Percentiles rank a stretch among this genome's conserved stretches.
These are phyloP conservation scores for Colletotrichum sp. DNA, from an alignment of 2,329 filamentous ascomycete species.

Conservation along the genomic window DNA sequence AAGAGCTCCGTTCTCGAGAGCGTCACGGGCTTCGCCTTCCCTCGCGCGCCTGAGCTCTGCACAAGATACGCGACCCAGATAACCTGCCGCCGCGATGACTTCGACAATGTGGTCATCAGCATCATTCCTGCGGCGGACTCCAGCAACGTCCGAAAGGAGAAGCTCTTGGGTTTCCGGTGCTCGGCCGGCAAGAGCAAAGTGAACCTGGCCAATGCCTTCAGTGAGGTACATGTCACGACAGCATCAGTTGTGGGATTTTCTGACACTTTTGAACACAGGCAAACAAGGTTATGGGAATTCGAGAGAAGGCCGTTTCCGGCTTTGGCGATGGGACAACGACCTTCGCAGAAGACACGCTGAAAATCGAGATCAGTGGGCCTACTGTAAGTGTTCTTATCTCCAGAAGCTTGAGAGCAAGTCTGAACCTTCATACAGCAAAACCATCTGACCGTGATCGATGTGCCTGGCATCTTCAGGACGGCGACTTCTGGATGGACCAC, in stretches of 20 bases:
- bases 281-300: conserved; percentile 46
- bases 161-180: background rate
- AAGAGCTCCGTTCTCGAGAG: conserved; percentile 85
- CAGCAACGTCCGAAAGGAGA: background rate
- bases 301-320: conserved; percentile 12
- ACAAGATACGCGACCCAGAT: conserved; percentile 57
- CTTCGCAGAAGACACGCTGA: conserved; percentile 53
- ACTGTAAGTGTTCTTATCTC: conserved; percentile 28
- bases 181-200: background rate
- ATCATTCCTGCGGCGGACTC: conserved; percentile 40
- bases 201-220: background rate
- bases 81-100: conserved; percentile 41
- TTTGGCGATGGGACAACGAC: conserved; percentile 23
- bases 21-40: conserved; percentile 53
- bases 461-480: conserved; percentile 56
- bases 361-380: conserved; percentile 51
- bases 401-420: background rate
- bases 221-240: background rate
- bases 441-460: conserved; percentile 59
- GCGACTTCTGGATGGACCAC: conserved; percentile 43
- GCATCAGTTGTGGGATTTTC: background rate
- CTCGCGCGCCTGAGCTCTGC: conserved; percentile 47
- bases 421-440: conserved; percentile 34
- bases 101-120: conserved; percentile 35
- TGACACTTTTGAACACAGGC: background rate